Percentiles rank a stretch among this genome's conserved stretches.
Evolutionary conservation across 345 rosid genomes (phyloP).

Genomic region (Dipteronia sinensis): DNA sequence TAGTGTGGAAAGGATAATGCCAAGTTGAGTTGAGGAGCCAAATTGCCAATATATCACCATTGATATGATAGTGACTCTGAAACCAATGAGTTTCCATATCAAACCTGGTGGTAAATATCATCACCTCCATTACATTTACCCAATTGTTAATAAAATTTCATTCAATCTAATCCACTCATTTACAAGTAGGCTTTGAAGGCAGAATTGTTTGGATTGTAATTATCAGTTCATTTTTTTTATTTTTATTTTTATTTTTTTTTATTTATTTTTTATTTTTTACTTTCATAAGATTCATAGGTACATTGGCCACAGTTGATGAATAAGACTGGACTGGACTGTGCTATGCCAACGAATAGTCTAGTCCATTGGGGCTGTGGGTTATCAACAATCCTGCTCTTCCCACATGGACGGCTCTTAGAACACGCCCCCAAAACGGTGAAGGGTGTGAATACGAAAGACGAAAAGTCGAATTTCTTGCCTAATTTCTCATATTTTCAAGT

Average conservation of each 20-base stretch:
- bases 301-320: background rate
- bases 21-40: constrained; percentile 1
- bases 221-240: no score
- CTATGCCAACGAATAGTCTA: background rate
- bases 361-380: background rate
- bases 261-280: background rate
- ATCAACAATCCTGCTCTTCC: background rate
- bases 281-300: background rate
- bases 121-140: constrained; percentile 4
- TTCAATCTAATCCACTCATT: background rate
- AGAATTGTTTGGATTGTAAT: background rate
- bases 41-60: background rate
- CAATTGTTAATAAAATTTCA: background rate
- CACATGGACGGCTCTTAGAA: background rate
- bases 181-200: background rate
- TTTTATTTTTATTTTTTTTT: no score
- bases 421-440: background rate
- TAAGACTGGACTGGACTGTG: background rate
- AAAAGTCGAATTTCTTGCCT: background rate
- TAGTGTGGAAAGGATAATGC: background rate
- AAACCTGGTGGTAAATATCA: constrained; percentile 3
- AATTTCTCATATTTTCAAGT: background rate
- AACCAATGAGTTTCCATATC: background rate
- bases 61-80: background rate
- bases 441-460: background rate